phyloP scores from a whole-genome alignment of 2,329 filamentous ascomycete species.

The Akanthomyces muscarius region DNA sequence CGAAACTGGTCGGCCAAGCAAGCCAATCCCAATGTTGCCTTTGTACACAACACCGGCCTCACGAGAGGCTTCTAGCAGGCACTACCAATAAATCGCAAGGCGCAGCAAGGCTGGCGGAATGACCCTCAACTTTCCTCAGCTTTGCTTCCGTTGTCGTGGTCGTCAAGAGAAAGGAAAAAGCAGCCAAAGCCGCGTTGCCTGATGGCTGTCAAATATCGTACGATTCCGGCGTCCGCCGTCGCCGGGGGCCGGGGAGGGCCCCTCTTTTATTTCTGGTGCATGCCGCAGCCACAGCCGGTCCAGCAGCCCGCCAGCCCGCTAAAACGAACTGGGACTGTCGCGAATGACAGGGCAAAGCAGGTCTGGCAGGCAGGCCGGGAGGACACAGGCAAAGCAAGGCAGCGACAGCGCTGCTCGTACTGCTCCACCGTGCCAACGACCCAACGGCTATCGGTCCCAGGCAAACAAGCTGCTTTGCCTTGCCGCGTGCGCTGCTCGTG shows the following conservation, averaged over 20 bases:
- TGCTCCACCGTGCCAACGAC: background rate
- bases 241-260: slow-evolving; percentile 3
- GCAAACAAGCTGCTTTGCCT: no score
- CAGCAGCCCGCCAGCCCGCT: background rate
- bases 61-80: no score
- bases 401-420: background rate
- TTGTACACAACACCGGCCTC: no score
- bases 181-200: background rate
- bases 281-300: slow-evolving; percentile 7
- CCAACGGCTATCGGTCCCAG: background rate
- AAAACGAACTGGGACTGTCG: background rate
- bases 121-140: no score
- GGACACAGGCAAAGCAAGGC: background rate
- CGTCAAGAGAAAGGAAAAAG: background rate
- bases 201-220: slow-evolving; percentile 17
- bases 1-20: no score
- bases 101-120: no score
- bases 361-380: background rate
- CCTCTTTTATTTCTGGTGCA: slow-evolving; percentile 2
- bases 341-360: no score
- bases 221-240: slow-evolving; percentile 14
- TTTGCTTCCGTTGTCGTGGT: no score
- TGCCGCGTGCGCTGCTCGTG: background rate
- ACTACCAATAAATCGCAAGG: no score
- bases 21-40: no score